phyloP scores from a whole-genome alignment of 768 basidiomycete genomes.

The Xerocomellus chrysenteron region DNA sequence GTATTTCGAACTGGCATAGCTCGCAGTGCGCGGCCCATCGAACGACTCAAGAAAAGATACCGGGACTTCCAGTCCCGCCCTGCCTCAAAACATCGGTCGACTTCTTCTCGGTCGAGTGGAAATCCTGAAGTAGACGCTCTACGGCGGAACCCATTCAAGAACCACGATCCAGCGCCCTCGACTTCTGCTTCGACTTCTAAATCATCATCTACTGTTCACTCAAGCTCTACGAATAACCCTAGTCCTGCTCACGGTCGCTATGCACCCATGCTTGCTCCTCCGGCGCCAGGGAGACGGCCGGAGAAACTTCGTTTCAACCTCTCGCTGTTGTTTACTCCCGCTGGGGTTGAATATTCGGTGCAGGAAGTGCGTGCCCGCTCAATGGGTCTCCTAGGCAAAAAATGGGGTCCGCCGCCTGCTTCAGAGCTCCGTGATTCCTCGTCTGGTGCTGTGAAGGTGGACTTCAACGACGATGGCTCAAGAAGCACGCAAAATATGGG shows the following conservation, averaged over 20 bases:
- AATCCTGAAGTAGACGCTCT: slow-evolving; percentile 29
- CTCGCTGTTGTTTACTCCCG: slow-evolving; percentile 68
- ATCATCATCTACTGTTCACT: slow-evolving; percentile 20
- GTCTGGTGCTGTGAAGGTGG: slow-evolving; percentile 41
- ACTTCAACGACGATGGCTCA: slow-evolving; percentile 61
- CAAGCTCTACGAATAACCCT: slow-evolving; percentile 40
- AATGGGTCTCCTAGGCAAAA: slow-evolving; percentile 81
- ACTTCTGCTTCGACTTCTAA: slow-evolving; percentile 31
- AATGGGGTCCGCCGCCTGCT: slow-evolving; percentile 70
- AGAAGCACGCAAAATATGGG: slow-evolving; percentile 43
- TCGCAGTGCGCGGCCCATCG: slow-evolving; percentile 76
- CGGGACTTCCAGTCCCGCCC: slow-evolving; percentile 70
- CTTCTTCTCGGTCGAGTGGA: slow-evolving; percentile 27
- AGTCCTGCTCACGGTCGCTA: slow-evolving; percentile 47
- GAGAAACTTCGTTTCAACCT: slow-evolving; percentile 73
- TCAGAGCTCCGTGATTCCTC: slow-evolving; percentile 36
- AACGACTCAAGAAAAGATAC: slow-evolving; percentile 79
- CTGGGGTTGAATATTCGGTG: slow-evolving; percentile 78
- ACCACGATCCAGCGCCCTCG: slow-evolving; percentile 32
- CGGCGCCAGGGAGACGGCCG: slow-evolving; percentile 63
- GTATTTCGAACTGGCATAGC: slow-evolving; percentile 82
- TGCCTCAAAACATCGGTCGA: slow-evolving; percentile 26
- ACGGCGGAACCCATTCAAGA: slow-evolving; percentile 39
- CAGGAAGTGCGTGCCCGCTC: slow-evolving; percentile 81
- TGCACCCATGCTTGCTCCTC: slow-evolving; percentile 71